Base-by-base conservation (phyloP, 1,284 basidiomycete species). In the Tilletia setariae region DNA sequence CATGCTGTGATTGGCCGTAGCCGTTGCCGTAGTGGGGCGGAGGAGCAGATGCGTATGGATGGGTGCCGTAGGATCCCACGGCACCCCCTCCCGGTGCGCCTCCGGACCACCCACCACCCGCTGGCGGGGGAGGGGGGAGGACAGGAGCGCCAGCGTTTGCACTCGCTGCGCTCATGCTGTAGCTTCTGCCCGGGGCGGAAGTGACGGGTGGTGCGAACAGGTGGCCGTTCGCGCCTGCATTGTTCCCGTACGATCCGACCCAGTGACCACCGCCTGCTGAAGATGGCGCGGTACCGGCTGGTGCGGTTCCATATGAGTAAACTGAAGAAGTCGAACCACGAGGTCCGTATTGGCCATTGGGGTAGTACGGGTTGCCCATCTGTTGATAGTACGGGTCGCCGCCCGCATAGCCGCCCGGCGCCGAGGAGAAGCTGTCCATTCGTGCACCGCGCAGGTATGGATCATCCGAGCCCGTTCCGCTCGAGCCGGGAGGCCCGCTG, bases 401-500 rank as follows among this genome's bases (percentile, higher is more conserved):
- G 56, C 56, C 56, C 56, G 56, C 56, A 35, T 61, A 61, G 0
- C 56, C 56, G 8, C 56, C 56, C 3, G 56, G 56, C 16, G 56
- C 56, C n/a, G 56, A 61, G 30, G 56, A 61, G 56, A 61, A 61
- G 56, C 56, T 61, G 30, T 61, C 56, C 25, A 61, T 30, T 13
- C 56, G 28, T 16, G 30, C 56, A 35, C n/a, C 28, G 13, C 56
- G 56, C 7, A 61, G 8, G 56, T 61, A 61, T 8, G 56, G 56
- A 1, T 32, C 30, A 19, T 61, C 56, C 19, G 56, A 1, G 28
- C 28, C 30, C 13, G 32, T 25, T 8, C 53, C 53, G 21, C n/a
- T 32, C 25, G 56, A 16, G 56, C 28, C 28, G 4, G 28, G 28
- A 35, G 28, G 56, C 1, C 56, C 56, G 56, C 32, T 61, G 28